These are phyloP conservation scores for Raffaelea arxii DNA, from an alignment of 2,329 filamentous ascomycete species.

Conservation along the genomic window DNA sequence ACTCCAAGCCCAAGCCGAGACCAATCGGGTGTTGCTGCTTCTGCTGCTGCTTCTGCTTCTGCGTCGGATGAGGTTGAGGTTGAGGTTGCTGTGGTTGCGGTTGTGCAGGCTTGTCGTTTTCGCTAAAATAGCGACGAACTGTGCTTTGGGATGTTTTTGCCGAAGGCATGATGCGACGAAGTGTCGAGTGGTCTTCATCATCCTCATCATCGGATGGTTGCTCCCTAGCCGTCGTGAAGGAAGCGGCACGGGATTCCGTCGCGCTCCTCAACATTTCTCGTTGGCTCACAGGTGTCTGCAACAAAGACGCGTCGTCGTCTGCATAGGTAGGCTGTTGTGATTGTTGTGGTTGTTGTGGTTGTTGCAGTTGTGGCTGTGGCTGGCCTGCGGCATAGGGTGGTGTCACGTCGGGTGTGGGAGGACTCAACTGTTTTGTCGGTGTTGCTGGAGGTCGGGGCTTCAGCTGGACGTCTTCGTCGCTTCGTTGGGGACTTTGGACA, in stretches of 20 bases:
- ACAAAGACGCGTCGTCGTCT: conserved; percentile 24
- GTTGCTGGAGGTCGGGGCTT: conserved; percentile 38
- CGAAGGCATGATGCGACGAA: conserved; percentile 28
- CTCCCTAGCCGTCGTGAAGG: conserved; percentile 64
- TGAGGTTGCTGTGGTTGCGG: neutral
- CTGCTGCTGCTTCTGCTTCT: neutral
- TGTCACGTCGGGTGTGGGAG: conserved; percentile 67
- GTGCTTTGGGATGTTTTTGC: conserved; percentile 46
- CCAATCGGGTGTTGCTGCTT: conserved; percentile 22
- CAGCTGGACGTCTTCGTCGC: conserved; percentile 25
- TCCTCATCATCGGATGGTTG: conserved; percentile 56
- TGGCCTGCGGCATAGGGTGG: conserved; percentile 43
- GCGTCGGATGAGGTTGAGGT: neutral
- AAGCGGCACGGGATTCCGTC: conserved; percentile 54
- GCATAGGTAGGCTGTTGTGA: too few relatives aligned
- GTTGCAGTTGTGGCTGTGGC: too few relatives aligned
- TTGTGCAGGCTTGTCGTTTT: conserved; percentile 12
- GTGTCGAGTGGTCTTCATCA: conserved; percentile 33
- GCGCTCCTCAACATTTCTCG: conserved; percentile 42
- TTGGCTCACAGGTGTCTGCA: conserved; percentile 38
- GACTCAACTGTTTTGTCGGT: conserved; percentile 55
- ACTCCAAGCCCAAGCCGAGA: conserved; percentile 33
- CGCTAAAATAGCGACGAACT: conserved; percentile 23
- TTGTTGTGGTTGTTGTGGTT: too few relatives aligned
- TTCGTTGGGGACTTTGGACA: conserved; percentile 27